Evolutionary conservation across 768 basidiomycete species (phyloP).

Genomic region (Wakefieldia striispora): DNA sequence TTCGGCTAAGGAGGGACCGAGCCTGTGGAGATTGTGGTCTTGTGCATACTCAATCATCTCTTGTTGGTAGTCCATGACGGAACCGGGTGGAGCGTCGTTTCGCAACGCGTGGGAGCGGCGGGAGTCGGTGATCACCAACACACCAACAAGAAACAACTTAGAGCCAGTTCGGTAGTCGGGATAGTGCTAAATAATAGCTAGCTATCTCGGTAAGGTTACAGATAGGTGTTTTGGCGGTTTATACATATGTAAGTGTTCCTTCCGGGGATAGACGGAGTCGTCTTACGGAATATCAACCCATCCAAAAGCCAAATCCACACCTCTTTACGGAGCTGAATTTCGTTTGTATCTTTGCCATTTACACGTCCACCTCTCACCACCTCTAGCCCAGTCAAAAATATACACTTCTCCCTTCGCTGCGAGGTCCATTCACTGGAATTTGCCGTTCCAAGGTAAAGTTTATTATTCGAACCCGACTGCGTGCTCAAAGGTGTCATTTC

Average conservation of each 20-base stretch:
- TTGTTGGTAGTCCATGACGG: too few relatives aligned
- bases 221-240: too few relatives aligned
- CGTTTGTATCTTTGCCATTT: slow-evolving; percentile 20
- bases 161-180: too few relatives aligned
- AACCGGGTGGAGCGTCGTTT: too few relatives aligned
- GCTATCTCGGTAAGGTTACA: too few relatives aligned
- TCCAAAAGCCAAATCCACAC: slow-evolving; percentile 33
- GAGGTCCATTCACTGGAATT: slow-evolving; percentile 27
- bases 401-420: slow-evolving; percentile 15
- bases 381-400: not conserved
- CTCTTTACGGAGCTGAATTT: slow-evolving; percentile 32
- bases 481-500: slow-evolving; percentile 24
- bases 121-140: too few relatives aligned
- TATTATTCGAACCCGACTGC: slow-evolving; percentile 27
- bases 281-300: slow-evolving; percentile 30
- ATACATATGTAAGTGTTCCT: slow-evolving; percentile 17
- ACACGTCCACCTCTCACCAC: slow-evolving; percentile 11
- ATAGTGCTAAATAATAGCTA: too few relatives aligned
- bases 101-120: too few relatives aligned
- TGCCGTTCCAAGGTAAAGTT: slow-evolving; percentile 32
- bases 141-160: too few relatives aligned
- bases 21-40: too few relatives aligned
- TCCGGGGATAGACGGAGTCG: slow-evolving; percentile 33
- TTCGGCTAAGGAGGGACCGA: too few relatives aligned
- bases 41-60: too few relatives aligned